Percentiles rank a stretch among this genome's conserved stretches.
Conservation (phyloP, 2,329 filamentous ascomycete genomes). For the Chaetoscypha palmicola region DNA sequence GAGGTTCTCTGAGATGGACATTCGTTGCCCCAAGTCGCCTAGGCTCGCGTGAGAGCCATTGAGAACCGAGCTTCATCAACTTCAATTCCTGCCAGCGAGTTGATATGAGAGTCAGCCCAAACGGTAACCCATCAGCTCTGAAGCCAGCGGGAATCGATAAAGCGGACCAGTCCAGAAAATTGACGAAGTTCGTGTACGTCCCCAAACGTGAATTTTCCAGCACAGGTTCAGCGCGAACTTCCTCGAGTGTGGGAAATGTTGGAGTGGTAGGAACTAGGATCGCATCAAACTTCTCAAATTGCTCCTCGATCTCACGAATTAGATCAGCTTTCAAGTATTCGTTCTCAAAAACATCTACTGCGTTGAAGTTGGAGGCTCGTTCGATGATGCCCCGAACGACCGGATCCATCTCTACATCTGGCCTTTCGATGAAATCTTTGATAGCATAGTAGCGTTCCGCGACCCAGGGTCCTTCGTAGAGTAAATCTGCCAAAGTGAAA, state of each 20-base stretch:
- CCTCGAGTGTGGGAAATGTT: conserved; percentile 42
- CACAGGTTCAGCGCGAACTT: conserved; percentile 46
- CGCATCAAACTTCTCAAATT: conserved; percentile 39
- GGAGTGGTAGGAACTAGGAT: conserved; percentile 52
- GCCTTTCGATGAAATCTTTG: conserved; percentile 37
- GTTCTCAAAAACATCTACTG: conserved; percentile 32
- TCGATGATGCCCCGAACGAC: conserved; percentile 34
- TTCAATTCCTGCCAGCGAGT: conserved; percentile 32
- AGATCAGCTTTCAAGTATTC: conserved; percentile 35
- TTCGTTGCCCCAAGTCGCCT: conserved; percentile 1
- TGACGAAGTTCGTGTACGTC: conserved; percentile 53
- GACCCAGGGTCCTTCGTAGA: conserved; percentile 45
- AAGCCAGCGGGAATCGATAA: conserved; percentile 41
- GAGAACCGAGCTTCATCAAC: conserved; percentile 18
- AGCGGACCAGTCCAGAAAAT: conserved; percentile 51
- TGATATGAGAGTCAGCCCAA: conserved; percentile 35
- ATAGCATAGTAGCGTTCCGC: conserved; percentile 48
- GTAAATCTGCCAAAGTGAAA: conserved; percentile 38
- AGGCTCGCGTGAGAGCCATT: neutral
- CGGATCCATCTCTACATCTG: conserved; percentile 31
- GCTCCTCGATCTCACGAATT: conserved; percentile 36
- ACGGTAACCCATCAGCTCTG: conserved; percentile 32
- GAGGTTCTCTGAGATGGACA: neutral
- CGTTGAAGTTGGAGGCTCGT: conserved; percentile 35
- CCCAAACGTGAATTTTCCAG: conserved; percentile 46